Percentiles rank a stretch among this genome's conserved stretches.
These are phyloP conservation scores for Pachyrhizus erosus DNA, from an alignment of 306 rosid species.

Conservation along the genomic window DNA sequence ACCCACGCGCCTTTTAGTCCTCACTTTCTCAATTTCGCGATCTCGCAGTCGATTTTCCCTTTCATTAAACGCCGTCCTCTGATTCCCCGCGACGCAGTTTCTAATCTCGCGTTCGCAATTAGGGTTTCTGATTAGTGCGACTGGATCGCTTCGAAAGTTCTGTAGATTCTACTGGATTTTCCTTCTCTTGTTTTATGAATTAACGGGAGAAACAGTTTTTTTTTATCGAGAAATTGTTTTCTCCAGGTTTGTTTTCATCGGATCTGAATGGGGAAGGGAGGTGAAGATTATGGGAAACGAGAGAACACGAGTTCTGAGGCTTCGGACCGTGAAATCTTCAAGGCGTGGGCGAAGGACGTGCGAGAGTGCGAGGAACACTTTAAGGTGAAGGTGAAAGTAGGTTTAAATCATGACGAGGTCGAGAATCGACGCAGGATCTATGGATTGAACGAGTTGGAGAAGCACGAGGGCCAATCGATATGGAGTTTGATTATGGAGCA, in stretches of 20 bases:
- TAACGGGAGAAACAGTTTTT: conserved; percentile 33
- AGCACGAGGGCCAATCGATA: conserved; percentile 82
- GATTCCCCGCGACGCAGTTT: background rate
- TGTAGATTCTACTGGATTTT: background rate
- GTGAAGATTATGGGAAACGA: conserved; percentile 53
- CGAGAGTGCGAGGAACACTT: conserved; percentile 71
- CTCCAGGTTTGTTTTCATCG: background rate
- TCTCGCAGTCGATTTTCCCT: background rate
- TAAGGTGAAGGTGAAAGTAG: conserved; percentile 53
- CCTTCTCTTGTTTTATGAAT: too few species aligned
- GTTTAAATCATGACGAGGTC: conserved; percentile 59
- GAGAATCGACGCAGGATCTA: conserved; percentile 60
- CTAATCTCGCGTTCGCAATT: background rate
- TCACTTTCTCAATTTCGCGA: background rate
- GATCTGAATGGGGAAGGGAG: conserved; percentile 68
- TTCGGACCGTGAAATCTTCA: conserved; percentile 50
- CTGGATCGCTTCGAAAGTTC: background rate
- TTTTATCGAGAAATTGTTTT: conserved; percentile 37
- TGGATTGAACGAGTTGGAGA: conserved; percentile 84
- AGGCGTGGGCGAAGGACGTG: conserved; percentile 77
- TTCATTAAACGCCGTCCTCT: background rate
- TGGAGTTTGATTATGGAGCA: conserved; percentile 75
- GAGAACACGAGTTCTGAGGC: conserved; percentile 43
- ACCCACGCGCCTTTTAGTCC: background rate
- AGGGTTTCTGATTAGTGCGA: conserved; percentile 34